Base-by-base conservation (phyloP, 768 basidiomycete genomes). In the Strobilomyces dryophilus region DNA sequence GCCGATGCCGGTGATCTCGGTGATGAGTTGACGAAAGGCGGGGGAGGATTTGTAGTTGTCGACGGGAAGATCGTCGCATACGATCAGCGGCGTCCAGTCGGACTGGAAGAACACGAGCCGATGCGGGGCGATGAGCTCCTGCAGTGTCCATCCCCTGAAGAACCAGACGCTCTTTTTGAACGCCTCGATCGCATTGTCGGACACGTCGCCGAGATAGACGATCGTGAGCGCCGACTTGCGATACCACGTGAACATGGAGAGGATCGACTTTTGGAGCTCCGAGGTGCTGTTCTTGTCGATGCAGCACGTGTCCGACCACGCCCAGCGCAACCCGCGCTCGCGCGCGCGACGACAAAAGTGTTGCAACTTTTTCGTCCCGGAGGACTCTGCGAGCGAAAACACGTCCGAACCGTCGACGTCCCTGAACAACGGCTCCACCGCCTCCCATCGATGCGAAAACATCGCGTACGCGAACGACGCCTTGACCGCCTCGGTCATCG, bases 241-340 rank as follows among this genome's bases (percentile, higher is more conserved):
- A 32, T 68, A 68, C 67, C 67, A 68, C 21, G 27, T 52, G 54
- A 69, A 68, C 67, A 68, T 68, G 46, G 67, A 66, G 20, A 58
- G 53, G 48, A 68, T 63, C 21, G 68, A 65, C 43, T 67, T 61
- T 52, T 61, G 52, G 43, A 68, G 60, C 15, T 68, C 68, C 3
- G 61, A 49, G 36, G 64, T 67, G 18, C 66, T 68, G 46, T 37
- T 44, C 36, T 65, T 67, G 44, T 68, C 63, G 43, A 69, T 65
- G 39, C 66, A 68, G 8, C 58, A 65, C 0, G 68, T 67, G 15
- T 69, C 67, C 0, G 57, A 59, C 66, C 67, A 69, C 3, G 61
- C 68, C 56, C 62, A 67, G 8, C 52, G 53, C 51, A 57, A 60
- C 9, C 65, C 65, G 6, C 44, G 42, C 45, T 58, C 56, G 21